Percentiles rank a stretch among this genome's conserved stretches.
These are phyloP conservation scores for Berkeleyomyces rouxiae DNA, from an alignment of 2,329 filamentous ascomycete genomes.

Conservation along the genomic window DNA sequence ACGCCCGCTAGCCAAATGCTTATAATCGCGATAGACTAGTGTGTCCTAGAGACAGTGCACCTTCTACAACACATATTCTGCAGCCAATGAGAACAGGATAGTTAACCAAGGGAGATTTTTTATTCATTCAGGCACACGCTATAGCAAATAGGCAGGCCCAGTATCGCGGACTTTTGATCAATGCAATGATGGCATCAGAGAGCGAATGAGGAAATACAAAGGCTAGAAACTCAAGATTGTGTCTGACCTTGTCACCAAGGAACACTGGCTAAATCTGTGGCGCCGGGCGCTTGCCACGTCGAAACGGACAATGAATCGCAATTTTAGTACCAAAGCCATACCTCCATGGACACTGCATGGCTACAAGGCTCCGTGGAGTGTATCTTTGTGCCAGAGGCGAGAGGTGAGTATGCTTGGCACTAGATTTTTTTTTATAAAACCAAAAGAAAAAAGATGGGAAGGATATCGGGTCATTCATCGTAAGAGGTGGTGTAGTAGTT, in stretches of 20 bases:
- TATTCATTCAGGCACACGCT: not conserved
- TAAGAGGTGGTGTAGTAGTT: not conserved
- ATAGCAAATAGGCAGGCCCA: not conserved
- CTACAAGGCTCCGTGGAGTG: not conserved
- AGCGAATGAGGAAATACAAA: not conserved
- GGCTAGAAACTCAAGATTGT: not conserved
- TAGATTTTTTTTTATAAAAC: not conserved
- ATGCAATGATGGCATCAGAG: not conserved
- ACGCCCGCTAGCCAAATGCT: no score
- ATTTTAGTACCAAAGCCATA: no score
- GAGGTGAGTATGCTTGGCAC: not conserved
- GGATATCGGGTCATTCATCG: not conserved
- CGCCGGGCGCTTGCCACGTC: no score
- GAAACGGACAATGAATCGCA: no score
- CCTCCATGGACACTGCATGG: no score
- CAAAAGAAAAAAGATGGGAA: not conserved
- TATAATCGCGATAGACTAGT: no score
- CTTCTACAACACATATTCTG: no score
- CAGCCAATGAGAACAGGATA: not conserved
- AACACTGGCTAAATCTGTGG: no score
- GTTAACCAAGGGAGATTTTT: not conserved
- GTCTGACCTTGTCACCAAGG: not conserved
- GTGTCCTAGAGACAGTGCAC: no score
- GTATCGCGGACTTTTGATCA: not conserved
- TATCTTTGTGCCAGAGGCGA: not conserved